These are phyloP conservation scores for Starmerella cellae DNA, from an alignment of 805 yeast species.

Conservation along the genomic window DNA sequence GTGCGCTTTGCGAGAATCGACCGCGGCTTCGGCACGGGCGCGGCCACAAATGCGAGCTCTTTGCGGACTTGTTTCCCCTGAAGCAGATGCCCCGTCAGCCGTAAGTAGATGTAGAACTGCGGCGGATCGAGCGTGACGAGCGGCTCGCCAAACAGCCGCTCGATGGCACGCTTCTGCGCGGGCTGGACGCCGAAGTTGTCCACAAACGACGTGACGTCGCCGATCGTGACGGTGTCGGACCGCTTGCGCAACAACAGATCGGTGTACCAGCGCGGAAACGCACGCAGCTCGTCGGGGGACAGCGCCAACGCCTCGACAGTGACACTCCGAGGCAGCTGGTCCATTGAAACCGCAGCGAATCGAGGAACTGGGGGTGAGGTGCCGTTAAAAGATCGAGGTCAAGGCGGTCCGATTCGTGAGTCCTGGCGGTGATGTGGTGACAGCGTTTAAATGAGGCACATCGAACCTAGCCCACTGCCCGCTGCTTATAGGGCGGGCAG, in stretches of 20 bases:
- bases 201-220: constrained; percentile 68
- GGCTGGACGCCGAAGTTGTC: constrained; percentile 58
- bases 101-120: constrained; percentile 74
- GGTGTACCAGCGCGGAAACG: constrained; percentile 89
- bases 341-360: too few relatives aligned
- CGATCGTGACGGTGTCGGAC: constrained; percentile 50
- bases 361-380: too few relatives aligned
- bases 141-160: constrained; percentile 24
- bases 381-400: too few relatives aligned
- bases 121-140: constrained; percentile 61
- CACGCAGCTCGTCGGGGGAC: constrained; percentile 62
- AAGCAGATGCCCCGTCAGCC: constrained; percentile 65
- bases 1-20: constrained; percentile 44
- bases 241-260: constrained; percentile 59
- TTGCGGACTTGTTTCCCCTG: constrained; percentile 36
- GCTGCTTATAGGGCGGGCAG: too few relatives aligned
- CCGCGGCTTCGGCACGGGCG: constrained; percentile 67
- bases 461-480: too few relatives aligned
- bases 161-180: constrained; percentile 33
- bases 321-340: constrained; percentile 15
- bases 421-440: too few relatives aligned
- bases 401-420: too few relatives aligned
- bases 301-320: constrained; percentile 37
- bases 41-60: constrained; percentile 30
- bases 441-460: too few relatives aligned